phyloP scores from a whole-genome alignment of 83 land plant species.

The Diphasiastrum complanatum region DNA sequence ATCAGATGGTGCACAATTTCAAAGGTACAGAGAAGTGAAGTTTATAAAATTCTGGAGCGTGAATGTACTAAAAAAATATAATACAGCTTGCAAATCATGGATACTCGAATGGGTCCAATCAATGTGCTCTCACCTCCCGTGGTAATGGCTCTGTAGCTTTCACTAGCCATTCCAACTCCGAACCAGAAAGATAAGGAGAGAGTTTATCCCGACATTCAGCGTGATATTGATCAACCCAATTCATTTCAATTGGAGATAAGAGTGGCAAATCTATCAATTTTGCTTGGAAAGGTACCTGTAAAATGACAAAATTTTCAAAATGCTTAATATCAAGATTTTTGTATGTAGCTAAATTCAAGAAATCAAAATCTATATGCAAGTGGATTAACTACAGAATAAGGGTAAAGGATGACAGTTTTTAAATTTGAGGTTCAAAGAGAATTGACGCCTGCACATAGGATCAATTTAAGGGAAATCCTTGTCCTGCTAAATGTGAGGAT shows the following conservation, averaged over 20 bases:
- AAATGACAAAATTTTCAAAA: background rate
- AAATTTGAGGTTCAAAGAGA: too few relatives aligned
- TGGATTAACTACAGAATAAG: background rate
- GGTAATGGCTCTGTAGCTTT: constrained; percentile 34
- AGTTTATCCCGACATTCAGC: constrained; percentile 32
- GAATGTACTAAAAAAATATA: too few relatives aligned
- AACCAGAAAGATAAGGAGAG: constrained; percentile 22
- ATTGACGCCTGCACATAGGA: too few relatives aligned
- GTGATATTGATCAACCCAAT: constrained; percentile 38
- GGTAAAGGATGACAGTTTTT: too few relatives aligned
- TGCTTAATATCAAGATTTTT: background rate
- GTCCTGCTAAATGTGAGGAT: background rate
- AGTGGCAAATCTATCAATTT: constrained; percentile 36
- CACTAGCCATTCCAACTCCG: constrained; percentile 34
- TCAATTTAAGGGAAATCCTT: too few relatives aligned
- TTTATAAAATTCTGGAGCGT: too few relatives aligned
- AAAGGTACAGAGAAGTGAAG: too few relatives aligned
- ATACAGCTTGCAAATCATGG: too few relatives aligned
- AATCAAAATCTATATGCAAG: background rate
- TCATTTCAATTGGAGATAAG: constrained; percentile 24
- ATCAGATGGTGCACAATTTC: too few relatives aligned
- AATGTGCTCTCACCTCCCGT: too few relatives aligned
- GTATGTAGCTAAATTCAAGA: background rate
- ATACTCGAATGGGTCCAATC: too few relatives aligned
- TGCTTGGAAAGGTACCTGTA: constrained; percentile 38